Base-by-base conservation (phyloP, 2,329 filamentous ascomycete species). In the Epichloe brachyelytri region DNA sequence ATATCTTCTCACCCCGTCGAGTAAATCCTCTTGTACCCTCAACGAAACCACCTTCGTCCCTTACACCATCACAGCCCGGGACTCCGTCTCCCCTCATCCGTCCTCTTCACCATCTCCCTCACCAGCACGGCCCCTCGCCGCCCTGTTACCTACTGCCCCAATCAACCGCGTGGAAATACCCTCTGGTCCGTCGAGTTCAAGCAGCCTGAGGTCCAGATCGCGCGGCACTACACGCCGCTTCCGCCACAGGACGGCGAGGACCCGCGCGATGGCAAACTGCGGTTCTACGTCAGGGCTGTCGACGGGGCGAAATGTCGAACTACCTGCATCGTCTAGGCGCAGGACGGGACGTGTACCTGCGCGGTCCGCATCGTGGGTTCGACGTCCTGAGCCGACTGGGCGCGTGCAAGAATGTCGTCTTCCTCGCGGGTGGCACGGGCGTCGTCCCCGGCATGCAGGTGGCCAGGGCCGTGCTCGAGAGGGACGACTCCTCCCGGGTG, bases 181-280 rank as follows among this genome's bases (percentile, higher is more conserved):
- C 75, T 94, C 41, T 95, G 88, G 85, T 89, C 85, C 55, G 84
- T 97, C 36, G 86, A 96, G 71, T 82, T 95, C 62, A 95, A 95
- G 70, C 93, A 97, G 69, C 93, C 93, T 2, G 83, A 95, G 65
- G 70, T 97, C 52, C 90, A 96, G 68, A 95, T 98, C 59, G 87
- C 88, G 43, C 74, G 93, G 55, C 83, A 88, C 52, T 98, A 98
- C 68, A 97, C 93, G 4, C 89, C 91, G 0, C 72, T 98, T 0
- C 91, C 88, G 0, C 76, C 80, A 0, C 26, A 57, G 0, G 49
- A 54, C 0, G 57, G 48, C 4, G 58, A 62, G 14, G 60, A 65
- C 2, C 59, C 58, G 2, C 58, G 64, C n/a, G 60, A 62, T 36
- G 68, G 73, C 40, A 64, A 70, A 2, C 61, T 95, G 50, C 75